Base-by-base conservation (phyloP, 2,329 filamentous ascomycete species). In the Bipolaris cookei region DNA sequence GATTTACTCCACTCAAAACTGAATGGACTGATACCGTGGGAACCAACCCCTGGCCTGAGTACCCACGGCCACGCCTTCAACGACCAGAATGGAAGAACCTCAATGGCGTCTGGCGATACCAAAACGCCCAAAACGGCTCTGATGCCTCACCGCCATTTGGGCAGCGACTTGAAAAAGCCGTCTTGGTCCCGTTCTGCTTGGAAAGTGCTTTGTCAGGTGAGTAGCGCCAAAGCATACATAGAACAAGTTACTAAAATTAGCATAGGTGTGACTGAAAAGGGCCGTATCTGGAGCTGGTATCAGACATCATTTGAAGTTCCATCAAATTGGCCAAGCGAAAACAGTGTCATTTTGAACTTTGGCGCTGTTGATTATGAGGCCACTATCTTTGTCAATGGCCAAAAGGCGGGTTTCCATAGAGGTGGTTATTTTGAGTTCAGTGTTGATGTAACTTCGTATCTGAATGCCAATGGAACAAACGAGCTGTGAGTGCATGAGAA, bases 361-460 rank as follows among this genome's bases (percentile, higher is more conserved):
- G 84, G 85, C 60, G 84, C 84, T 5, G 84, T 86, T 28, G 84
- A 86, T 64, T 86, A 85, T 55, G 78, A 85, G 62, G 78, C 82
- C 6, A 83, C 80, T 0, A 82, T 89, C 1, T 88, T 83, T 56
- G 76, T 89, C 62, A 88, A 88, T 61, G 83, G 83, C 2, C 65
- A 80, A 21, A 59, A 81, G 18, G 82, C 81, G 3, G 82, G 80
- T 0, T 81, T 80, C 50, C 80, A 89, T 60, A 77, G 80, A 1
- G 87, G 87, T 21, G 87, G 87, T 0, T 89, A 88, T 65, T 86
- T 83, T 65, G 80, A 82, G 23, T 89, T 89, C 66, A 82, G 79
- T 1, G 61, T 88, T 18, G 86, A 90, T 64, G 77, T 86, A 16
- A 88, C 87, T 0, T 67, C 80, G 23, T 67, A 75, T 42, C 58